A percentile compares a stretch with the other conserved stretches of the same genome.
Conservation (phyloP, 2,329 filamentous ascomycete species). For the Bipolaris gigantea region DNA sequence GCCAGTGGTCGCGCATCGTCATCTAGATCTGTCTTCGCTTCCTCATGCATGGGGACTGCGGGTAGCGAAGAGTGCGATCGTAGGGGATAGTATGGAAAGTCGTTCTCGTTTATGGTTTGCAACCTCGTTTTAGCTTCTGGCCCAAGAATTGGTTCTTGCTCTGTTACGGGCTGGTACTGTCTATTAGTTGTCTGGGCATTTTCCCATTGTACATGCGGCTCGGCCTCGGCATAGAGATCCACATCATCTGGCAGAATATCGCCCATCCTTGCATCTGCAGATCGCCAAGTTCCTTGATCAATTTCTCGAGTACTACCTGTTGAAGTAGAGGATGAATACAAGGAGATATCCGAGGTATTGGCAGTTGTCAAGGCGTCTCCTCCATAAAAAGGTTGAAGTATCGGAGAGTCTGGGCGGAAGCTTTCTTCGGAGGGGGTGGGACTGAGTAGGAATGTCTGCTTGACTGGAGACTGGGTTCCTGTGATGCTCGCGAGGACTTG, state of each 20-base stretch:
- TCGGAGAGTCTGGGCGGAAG: conserved; percentile 2
- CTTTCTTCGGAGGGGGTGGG: background rate
- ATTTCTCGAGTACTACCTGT: background rate
- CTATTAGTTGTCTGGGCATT: background rate
- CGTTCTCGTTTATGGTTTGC: background rate
- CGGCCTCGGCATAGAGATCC: background rate
- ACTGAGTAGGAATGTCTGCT: conserved; percentile 8
- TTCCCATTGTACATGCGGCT: background rate
- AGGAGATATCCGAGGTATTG: background rate
- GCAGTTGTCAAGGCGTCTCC: background rate
- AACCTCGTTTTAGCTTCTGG: background rate
- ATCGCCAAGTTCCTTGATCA: background rate
- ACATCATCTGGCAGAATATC: conserved; percentile 7
- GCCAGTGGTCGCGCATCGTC: background rate
- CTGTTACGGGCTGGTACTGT: background rate
- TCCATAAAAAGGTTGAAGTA: background rate
- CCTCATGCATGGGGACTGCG: no score
- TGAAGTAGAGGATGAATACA: background rate
- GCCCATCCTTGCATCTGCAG: background rate
- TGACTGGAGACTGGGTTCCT: background rate
- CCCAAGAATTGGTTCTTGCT: background rate
- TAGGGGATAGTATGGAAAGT: conserved; percentile 11
- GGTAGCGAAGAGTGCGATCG: background rate
- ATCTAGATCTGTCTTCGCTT: background rate
- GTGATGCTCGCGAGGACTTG: background rate